Percentiles rank a stretch among this genome's conserved stretches.
phyloP scores from a whole-genome alignment of 73 alveolate species.

The Tetrahymena elliotti region DNA sequence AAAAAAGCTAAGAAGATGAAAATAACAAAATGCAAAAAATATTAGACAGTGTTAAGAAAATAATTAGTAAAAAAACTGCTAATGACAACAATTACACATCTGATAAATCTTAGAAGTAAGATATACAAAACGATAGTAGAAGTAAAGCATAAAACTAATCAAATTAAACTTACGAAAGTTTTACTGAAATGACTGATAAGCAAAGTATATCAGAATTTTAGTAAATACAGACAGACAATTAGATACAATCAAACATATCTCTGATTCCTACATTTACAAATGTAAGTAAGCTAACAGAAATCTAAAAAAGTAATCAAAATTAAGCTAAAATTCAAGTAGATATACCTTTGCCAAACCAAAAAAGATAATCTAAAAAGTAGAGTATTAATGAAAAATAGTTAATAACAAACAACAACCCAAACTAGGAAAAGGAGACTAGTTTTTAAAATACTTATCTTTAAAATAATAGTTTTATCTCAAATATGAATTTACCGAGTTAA shows the following conservation, averaged over 20 bases:
- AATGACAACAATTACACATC: neutral
- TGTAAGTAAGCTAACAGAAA: neutral
- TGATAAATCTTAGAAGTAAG: neutral
- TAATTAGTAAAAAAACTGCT: neutral
- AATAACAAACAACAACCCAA: no score
- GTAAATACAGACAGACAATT: neutral
- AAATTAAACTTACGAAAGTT: neutral
- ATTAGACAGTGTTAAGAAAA: neutral
- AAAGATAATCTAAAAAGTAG: no score
- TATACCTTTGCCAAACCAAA: neutral
- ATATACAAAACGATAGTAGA: neutral
- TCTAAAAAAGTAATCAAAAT: neutral
- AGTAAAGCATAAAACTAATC: neutral
- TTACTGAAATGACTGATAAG: neutral
- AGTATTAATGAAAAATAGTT: neutral
- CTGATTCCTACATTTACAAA: neutral
- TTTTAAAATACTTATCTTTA: no score
- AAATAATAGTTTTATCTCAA: neutral
- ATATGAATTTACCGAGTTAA: neutral
- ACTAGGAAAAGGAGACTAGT: neutral
- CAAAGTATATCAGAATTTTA: neutral
- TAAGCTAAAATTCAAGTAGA: neutral
- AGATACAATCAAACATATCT: neutral
- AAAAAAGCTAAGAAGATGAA: neutral
- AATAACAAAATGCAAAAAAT: neutral